These are phyloP conservation scores for Alternaria atra DNA, from an alignment of 2,329 filamentous ascomycete species.

Conservation along the genomic window DNA sequence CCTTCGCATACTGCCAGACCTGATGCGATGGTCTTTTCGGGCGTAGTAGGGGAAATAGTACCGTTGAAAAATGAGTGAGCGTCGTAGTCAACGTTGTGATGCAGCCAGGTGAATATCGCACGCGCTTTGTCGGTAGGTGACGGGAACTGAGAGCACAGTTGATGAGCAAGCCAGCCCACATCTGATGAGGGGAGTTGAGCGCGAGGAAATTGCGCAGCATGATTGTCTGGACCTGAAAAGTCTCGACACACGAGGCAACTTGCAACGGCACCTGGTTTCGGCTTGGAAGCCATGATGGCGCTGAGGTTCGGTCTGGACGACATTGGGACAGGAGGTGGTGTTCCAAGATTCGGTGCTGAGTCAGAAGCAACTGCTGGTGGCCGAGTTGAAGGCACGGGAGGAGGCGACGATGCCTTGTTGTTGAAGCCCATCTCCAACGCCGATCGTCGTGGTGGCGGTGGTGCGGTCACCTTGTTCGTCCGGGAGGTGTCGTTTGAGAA, in stretches of 20 bases:
- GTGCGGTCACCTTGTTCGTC: constrained; percentile 33
- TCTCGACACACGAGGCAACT: constrained; percentile 83
- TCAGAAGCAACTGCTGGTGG: constrained; percentile 21
- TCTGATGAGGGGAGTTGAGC: constrained; percentile 73
- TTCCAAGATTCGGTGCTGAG: constrained; percentile 22
- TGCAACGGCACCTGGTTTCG: constrained; percentile 37
- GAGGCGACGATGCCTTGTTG: constrained; percentile 52
- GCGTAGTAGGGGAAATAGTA: constrained; percentile 71
- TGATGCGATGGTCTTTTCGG: constrained; percentile 75
- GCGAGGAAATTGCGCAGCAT: constrained; percentile 80
- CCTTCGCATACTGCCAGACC: constrained; percentile 92
- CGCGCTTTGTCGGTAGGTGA: constrained; percentile 91
- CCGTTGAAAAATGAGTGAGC: constrained; percentile 79
- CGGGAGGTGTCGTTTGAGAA: constrained; percentile 16
- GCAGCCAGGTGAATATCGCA: constrained; percentile 92
- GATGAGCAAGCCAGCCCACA: constrained; percentile 77
- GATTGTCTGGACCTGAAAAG: constrained; percentile 80
- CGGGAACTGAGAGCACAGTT: constrained; percentile 80
- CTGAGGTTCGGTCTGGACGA: constrained; percentile 67
- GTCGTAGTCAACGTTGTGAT: constrained; percentile 92
- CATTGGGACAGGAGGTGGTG: constrained; percentile 62
- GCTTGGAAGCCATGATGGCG: constrained; percentile 60
- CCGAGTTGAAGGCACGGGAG: constrained; percentile 38
- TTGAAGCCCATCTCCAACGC: constrained; percentile 60
- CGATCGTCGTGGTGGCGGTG: constrained; percentile 51